phyloP scores from a whole-genome alignment of 768 basidiomycete genomes.

The Lentinula aciculospora region DNA sequence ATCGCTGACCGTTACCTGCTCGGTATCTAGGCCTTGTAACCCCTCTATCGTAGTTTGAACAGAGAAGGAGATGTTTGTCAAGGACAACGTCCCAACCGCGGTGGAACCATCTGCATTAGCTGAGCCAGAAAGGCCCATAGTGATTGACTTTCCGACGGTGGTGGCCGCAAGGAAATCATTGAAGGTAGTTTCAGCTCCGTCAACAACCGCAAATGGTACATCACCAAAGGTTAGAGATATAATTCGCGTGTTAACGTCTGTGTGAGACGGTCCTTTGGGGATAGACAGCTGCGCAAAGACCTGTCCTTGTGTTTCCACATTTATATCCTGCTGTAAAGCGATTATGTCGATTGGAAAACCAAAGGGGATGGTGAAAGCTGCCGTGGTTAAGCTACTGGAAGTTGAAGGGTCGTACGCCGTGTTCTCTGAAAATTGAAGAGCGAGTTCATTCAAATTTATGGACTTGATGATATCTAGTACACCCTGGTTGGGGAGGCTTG shows the following conservation, averaged over 20 bases:
- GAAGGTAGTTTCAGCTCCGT: slow-evolving; percentile 44
- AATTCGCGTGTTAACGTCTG: slow-evolving; percentile 57
- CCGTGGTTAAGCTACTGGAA: slow-evolving; percentile 54
- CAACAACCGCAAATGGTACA: slow-evolving; percentile 54
- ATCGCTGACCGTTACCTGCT: slow-evolving; percentile 48
- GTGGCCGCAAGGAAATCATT: slow-evolving; percentile 58
- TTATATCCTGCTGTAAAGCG: slow-evolving; percentile 54
- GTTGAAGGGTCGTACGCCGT: slow-evolving; percentile 54
- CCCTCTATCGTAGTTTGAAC: slow-evolving; percentile 56
- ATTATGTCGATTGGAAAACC: slow-evolving; percentile 65
- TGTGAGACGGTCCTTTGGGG: slow-evolving; percentile 49
- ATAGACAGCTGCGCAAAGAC: slow-evolving; percentile 57
- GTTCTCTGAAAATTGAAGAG: slow-evolving; percentile 51
- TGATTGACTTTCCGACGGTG: slow-evolving; percentile 39
- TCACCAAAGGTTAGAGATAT: slow-evolving; percentile 55
- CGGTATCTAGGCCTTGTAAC: slow-evolving; percentile 56
- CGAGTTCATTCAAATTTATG: slow-evolving; percentile 53
- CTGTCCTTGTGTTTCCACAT: slow-evolving; percentile 42
- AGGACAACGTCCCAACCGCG: slow-evolving; percentile 56
- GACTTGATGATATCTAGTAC: slow-evolving; percentile 57
- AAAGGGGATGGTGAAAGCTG: slow-evolving; percentile 65
- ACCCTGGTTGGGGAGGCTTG: slow-evolving; percentile 56
- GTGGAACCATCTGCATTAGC: slow-evolving; percentile 56
- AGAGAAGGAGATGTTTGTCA: slow-evolving; percentile 52
- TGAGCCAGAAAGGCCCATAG: slow-evolving; percentile 46